These are phyloP conservation scores for Kwoniella sp. DNA, from an alignment of 768 basidiomycete genomes.

Conservation along the genomic window DNA sequence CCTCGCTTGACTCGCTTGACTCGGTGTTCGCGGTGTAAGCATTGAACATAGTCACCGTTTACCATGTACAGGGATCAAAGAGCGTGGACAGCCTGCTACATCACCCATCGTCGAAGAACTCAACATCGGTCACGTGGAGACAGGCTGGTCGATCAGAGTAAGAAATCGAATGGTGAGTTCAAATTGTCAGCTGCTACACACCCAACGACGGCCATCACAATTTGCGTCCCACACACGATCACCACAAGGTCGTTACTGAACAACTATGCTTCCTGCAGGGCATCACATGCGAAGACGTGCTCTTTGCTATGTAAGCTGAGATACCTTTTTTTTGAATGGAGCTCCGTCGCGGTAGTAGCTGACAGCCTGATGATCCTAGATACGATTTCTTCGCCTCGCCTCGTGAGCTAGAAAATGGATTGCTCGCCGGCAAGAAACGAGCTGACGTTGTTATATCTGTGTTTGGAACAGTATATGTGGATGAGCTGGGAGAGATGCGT, in stretches of 20 bases:
- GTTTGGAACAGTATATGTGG: constrained; percentile 48
- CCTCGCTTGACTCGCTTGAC: too few relatives aligned
- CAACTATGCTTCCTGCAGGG: too few relatives aligned
- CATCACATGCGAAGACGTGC: constrained; percentile 55
- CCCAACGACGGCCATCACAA: too few relatives aligned
- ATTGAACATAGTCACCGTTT: too few relatives aligned
- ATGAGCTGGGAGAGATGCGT: constrained; percentile 55
- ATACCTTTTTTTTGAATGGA: neutral
- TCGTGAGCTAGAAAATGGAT: constrained; percentile 31
- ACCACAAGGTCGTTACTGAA: too few relatives aligned
- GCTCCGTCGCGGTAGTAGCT: neutral
- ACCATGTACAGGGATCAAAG: constrained; percentile 58
- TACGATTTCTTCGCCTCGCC: constrained; percentile 56
- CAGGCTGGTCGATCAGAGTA: constrained; percentile 54
- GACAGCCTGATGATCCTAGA: constrained; percentile 10
- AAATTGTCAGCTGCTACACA: neutral
- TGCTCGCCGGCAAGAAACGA: too few relatives aligned
- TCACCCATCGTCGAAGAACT: constrained; percentile 55
- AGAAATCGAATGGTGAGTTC: constrained; percentile 53
- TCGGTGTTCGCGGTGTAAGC: too few relatives aligned
- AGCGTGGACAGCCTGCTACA: constrained; percentile 55
- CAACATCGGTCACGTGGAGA: constrained; percentile 53
- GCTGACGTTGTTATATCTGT: constrained; percentile 2
- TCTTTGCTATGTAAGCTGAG: constrained; percentile 51
- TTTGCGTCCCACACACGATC: too few relatives aligned